Evolutionary conservation across 73 alveolate genomes (phyloP).

Genomic region (Tetrahymena malaccensis): DNA sequence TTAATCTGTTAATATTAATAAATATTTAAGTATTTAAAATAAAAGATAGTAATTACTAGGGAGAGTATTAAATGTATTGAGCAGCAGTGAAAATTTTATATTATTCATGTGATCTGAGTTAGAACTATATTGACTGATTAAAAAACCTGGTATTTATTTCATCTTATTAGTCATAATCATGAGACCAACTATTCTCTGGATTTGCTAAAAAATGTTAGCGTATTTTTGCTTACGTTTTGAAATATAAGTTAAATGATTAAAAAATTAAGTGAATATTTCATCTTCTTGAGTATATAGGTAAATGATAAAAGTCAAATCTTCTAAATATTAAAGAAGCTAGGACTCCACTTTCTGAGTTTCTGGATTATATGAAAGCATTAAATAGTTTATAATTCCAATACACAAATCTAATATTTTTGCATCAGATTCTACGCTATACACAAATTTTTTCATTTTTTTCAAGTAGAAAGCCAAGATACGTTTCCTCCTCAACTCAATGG

Average conservation of each 20-base stretch:
- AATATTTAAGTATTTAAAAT: background rate
- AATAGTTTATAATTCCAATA: background rate
- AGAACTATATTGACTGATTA: background rate
- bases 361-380: background rate
- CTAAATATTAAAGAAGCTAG: background rate
- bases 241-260: background rate
- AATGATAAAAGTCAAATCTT: background rate
- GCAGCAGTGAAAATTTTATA: background rate
- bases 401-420: background rate
- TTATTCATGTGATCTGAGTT: background rate
- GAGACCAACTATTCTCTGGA: background rate
- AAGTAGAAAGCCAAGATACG: background rate
- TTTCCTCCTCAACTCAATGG: background rate
- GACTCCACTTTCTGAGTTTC: background rate
- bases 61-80: background rate
- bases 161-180: background rate
- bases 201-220: background rate
- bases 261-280: background rate
- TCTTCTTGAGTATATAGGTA: background rate
- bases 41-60: background rate
- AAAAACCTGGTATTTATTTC: background rate
- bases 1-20: background rate
- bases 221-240: background rate
- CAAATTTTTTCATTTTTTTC: background rate
- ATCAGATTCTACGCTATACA: background rate